phyloP scores from a whole-genome alignment of 257 asterid species.

The Nicotiana knightiana region DNA sequence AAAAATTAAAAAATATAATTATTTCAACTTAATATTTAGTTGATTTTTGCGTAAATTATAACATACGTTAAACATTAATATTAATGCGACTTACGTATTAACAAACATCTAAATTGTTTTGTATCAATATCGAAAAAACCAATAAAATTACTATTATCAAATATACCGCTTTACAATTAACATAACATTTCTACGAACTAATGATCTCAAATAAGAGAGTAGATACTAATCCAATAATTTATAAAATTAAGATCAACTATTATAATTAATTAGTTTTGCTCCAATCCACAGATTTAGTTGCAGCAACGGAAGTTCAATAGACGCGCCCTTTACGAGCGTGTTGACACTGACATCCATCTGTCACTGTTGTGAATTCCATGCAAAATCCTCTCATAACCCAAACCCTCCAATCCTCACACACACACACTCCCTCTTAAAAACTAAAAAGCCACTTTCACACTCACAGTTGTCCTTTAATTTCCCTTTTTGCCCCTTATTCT shows the following conservation, averaged over 20 bases:
- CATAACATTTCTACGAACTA: neutral
- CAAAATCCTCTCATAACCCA: neutral
- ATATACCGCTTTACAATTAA: neutral
- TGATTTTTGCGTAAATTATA: neutral
- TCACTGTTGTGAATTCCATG: neutral
- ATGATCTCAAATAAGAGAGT: neutral
- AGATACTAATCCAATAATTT: too few species aligned
- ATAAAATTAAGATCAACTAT: too few species aligned
- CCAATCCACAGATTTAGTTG: neutral
- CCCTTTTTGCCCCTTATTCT: neutral
- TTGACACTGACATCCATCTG: neutral
- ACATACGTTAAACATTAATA: neutral
- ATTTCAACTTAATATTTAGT: neutral
- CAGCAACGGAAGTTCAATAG: neutral
- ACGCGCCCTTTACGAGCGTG: neutral
- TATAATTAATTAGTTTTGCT: neutral
- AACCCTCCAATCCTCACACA: neutral
- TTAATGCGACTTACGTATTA: neutral
- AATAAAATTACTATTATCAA: neutral
- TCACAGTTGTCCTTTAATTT: neutral
- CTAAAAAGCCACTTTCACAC: neutral
- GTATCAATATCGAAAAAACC: too few species aligned
- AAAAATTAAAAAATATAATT: neutral
- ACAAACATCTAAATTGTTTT: too few species aligned
- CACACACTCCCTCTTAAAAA: neutral